Percentiles rank a stretch among this genome's conserved stretches.
These are phyloP conservation scores for Glarea lozoyensis DNA, from an alignment of 495 filamentous ascomycete genomes.

Conservation along the genomic window DNA sequence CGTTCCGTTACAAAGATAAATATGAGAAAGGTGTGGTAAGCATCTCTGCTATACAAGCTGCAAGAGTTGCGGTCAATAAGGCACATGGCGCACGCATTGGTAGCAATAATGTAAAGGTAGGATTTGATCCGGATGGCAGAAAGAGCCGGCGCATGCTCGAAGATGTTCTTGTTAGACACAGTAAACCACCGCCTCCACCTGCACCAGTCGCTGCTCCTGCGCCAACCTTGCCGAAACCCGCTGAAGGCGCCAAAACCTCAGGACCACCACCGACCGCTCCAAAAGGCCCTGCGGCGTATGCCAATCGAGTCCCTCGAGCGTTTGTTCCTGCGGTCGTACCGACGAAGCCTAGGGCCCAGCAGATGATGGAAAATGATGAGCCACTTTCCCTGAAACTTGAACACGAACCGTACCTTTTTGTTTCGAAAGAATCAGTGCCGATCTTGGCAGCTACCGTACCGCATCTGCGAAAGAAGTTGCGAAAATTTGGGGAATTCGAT, in stretches of 20 bases:
- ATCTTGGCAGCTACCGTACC: slow-evolving; percentile 74
- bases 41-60: slow-evolving; percentile 62
- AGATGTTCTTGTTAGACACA: slow-evolving; percentile 49
- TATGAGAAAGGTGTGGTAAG: slow-evolving; percentile 32
- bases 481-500: slow-evolving; percentile 63
- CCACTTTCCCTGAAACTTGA: slow-evolving; percentile 59
- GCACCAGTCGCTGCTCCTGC: slow-evolving; percentile 19
- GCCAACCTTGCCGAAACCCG: slow-evolving; percentile 14
- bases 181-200: slow-evolving; percentile 8
- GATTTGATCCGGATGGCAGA: slow-evolving; percentile 78
- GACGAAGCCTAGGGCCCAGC: slow-evolving; percentile 36
- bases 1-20: slow-evolving; percentile 76
- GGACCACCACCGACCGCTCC: slow-evolving; percentile 75
- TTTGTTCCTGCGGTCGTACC: slow-evolving; percentile 25
- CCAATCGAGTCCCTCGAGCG: slow-evolving; percentile 8
- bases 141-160: slow-evolving; percentile 68
- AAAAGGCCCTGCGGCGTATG: slow-evolving; percentile 53
- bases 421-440: slow-evolving; percentile 76
- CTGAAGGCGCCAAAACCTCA: slow-evolving; percentile 30
- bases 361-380: slow-evolving; percentile 46
- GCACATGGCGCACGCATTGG: slow-evolving; percentile 67
- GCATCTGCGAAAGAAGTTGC: slow-evolving; percentile 81
- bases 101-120: slow-evolving; percentile 62
- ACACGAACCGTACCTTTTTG: slow-evolving; percentile 85
- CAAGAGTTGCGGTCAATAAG: slow-evolving; percentile 62